These are phyloP conservation scores for Claviceps citrina DNA, from an alignment of 2,329 filamentous ascomycete species.

Conservation along the genomic window DNA sequence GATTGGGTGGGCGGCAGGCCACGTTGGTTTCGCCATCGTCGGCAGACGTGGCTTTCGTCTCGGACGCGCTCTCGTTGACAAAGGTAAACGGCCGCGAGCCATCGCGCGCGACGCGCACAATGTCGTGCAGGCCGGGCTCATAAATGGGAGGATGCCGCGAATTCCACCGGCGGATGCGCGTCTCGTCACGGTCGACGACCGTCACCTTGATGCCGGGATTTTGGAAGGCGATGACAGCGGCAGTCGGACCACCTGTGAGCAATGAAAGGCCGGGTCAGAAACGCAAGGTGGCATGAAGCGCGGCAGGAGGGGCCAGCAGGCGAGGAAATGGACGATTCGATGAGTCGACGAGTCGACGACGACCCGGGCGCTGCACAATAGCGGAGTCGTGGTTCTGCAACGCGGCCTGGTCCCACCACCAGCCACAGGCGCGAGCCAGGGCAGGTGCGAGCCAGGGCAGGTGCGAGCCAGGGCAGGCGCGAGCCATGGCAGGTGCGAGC, in stretches of 20 bases:
- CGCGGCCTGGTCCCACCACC: no score
- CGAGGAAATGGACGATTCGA: no score
- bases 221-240: constrained; percentile 57
- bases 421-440: no score
- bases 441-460: no score
- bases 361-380: no score
- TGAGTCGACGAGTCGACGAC: no score
- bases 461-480: no score
- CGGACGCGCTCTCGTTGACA: constrained; percentile 20
- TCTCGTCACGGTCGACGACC: constrained; percentile 55
- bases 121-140: constrained; percentile 54
- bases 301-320: no score
- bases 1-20: constrained; percentile 41
- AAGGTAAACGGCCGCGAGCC: constrained; percentile 32
- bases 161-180: constrained; percentile 57
- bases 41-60: constrained; percentile 17
- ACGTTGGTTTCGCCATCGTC: constrained; percentile 20
- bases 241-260: constrained; percentile 51
- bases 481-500: no score
- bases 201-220: constrained; percentile 57
- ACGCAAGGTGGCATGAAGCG: no score
- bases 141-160: constrained; percentile 59
- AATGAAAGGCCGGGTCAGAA: neutral
- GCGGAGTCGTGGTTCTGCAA: no score
- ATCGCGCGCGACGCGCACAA: constrained; percentile 50